phyloP scores from a whole-genome alignment of 1,139 yeast genomes.

The Yamadazyma membranifaciens region DNA sequence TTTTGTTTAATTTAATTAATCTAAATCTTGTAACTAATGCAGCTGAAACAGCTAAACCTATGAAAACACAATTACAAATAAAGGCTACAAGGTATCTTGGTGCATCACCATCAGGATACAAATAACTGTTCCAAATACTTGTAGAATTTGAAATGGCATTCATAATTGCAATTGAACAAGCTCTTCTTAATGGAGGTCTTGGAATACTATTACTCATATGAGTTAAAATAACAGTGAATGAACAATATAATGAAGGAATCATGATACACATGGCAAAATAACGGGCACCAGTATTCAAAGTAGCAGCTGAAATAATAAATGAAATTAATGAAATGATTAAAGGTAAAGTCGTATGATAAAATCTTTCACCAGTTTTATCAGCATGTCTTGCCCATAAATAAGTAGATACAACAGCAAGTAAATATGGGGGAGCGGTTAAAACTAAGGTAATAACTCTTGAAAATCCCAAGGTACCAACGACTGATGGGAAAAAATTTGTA shows the following conservation, averaged over 20 bases:
- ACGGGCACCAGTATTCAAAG: slow-evolving; percentile 56
- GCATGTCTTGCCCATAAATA: slow-evolving; percentile 58
- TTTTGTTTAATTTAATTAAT: slow-evolving; percentile 37
- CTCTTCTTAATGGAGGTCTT: slow-evolving; percentile 54
- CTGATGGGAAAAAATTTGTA: slow-evolving; percentile 61
- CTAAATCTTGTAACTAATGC: slow-evolving; percentile 42
- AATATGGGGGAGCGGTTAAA: slow-evolving; percentile 61
- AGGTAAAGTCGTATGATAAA: slow-evolving; percentile 50
- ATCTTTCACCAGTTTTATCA: slow-evolving; percentile 56
- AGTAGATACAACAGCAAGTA: slow-evolving; percentile 53
- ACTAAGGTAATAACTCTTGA: slow-evolving; percentile 48
- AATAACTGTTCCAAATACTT: slow-evolving; percentile 53
- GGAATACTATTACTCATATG: slow-evolving; percentile 57
- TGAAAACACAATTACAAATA: slow-evolving; percentile 48
- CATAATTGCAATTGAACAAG: slow-evolving; percentile 51
- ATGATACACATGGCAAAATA: slow-evolving; percentile 62
- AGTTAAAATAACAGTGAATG: slow-evolving; percentile 53
- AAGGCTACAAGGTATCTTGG: slow-evolving; percentile 49
- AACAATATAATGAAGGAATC: slow-evolving; percentile 57
- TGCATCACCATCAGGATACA: slow-evolving; percentile 40
- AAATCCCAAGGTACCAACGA: slow-evolving; percentile 54
- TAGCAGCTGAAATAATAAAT: slow-evolving; percentile 54
- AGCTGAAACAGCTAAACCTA: slow-evolving; percentile 37
- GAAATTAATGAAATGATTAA: slow-evolving; percentile 43
- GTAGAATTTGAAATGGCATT: slow-evolving; percentile 53